These are phyloP conservation scores for Sergeia podlipaevii DNA, from an alignment of 208 protist genomes.

Conservation along the genomic window DNA sequence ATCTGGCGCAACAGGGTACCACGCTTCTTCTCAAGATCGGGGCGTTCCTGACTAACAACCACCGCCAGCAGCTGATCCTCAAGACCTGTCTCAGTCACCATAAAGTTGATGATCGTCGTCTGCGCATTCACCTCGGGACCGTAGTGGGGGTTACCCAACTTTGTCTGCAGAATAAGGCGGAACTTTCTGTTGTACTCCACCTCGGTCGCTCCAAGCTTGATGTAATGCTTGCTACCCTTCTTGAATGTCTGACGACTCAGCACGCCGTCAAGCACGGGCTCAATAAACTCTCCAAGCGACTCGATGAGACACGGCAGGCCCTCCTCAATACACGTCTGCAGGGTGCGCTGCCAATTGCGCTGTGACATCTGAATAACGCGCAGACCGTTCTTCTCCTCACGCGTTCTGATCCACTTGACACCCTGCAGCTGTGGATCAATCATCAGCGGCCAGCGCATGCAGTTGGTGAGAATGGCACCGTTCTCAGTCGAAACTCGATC, in stretches of 20 bases:
- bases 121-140: constrained; percentile 98
- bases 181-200: constrained; percentile 96
- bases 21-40: constrained; percentile 97
- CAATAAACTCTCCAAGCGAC: constrained; percentile 95
- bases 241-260: constrained; percentile 94
- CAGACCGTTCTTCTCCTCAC: constrained; percentile 93
- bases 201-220: constrained; percentile 96
- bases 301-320: constrained; percentile 94
- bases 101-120: constrained; percentile 99
- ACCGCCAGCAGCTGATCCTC: constrained; percentile 98
- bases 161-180: constrained; percentile 97
- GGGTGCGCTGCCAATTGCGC: constrained; percentile 86
- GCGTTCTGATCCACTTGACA: constrained; percentile 96
- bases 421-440: constrained; percentile 99
- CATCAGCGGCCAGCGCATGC: constrained; percentile 97
- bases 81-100: constrained; percentile 97
- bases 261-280: constrained; percentile 97
- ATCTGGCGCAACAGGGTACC: constrained; percentile 94
- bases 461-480: constrained; percentile 95
- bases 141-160: constrained; percentile 98
- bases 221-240: constrained; percentile 88
- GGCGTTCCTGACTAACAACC: constrained; percentile 97
- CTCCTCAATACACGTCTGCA: constrained; percentile 93
- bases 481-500: constrained; percentile 98
- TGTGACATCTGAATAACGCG: constrained; percentile 92